A percentile compares a stretch with the other conserved stretches of the same genome.
Evolutionary conservation across 78 protist species (phyloP).

Genomic region (Guillardia theta): DNA sequence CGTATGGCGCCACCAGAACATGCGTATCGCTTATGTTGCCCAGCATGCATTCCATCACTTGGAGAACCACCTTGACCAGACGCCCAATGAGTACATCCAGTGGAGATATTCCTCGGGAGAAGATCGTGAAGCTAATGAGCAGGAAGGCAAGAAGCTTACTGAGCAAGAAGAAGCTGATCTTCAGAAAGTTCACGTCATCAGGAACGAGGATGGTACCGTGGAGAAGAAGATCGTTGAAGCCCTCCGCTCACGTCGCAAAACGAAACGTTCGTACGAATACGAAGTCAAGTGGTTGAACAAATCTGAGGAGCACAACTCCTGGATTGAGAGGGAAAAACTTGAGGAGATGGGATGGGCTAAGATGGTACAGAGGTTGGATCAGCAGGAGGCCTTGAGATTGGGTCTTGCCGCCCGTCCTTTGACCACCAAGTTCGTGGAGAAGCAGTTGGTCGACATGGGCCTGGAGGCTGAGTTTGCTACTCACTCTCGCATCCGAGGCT

Average conservation of each 20-base stretch:
- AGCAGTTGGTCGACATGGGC: constrained; percentile 54
- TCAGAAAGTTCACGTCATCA: constrained; percentile 25
- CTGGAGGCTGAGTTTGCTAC: constrained; percentile 59
- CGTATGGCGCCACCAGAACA: constrained; percentile 34
- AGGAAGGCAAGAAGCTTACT: constrained; percentile 51
- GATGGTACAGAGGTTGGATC: constrained; percentile 60
- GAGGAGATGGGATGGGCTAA: constrained; percentile 50
- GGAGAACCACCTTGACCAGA: constrained; percentile 20
- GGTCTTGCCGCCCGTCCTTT: constrained; percentile 52
- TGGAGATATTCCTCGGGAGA: constrained; percentile 57
- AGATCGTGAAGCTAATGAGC: constrained; percentile 60
- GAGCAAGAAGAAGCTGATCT: constrained; percentile 62
- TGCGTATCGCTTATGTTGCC: constrained; percentile 46
- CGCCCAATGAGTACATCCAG: constrained; percentile 69
- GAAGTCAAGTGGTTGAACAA: constrained; percentile 49
- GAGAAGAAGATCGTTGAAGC: constrained; percentile 3
- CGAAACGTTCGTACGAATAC: constrained; percentile 35
- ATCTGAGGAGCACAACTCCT: not conserved
- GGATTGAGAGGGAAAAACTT: constrained; percentile 43
- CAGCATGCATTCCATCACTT: constrained; percentile 49
- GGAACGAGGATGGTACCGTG: constrained; percentile 33
- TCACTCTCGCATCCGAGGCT: constrained; percentile 48
- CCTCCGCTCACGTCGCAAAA: not conserved
- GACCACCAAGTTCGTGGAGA: constrained; percentile 61
- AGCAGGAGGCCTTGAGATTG: constrained; percentile 49